A percentile compares a stretch with the other conserved stretches of the same genome.
These are phyloP conservation scores for Mycosphaerelloides madeirae DNA, from an alignment of 2,329 filamentous ascomycete species.

Conservation along the genomic window DNA sequence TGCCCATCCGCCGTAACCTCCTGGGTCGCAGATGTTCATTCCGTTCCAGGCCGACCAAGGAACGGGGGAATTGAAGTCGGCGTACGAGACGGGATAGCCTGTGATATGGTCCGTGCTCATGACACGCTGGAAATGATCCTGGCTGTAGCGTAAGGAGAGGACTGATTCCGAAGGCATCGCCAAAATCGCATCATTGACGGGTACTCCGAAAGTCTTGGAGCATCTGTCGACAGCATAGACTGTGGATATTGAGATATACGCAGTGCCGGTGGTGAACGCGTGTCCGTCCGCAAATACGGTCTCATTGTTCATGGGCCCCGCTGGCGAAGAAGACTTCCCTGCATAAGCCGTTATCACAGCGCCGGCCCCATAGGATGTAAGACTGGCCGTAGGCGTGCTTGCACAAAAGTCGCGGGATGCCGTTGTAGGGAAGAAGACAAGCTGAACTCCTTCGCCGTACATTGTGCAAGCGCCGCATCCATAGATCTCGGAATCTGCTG, in stretches of 20 bases:
- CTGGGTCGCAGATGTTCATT: slow-evolving; percentile 17
- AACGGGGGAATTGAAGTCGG: slow-evolving; percentile 27
- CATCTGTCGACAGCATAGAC: slow-evolving; percentile 28
- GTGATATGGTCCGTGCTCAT: slow-evolving; percentile 21
- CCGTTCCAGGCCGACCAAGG: slow-evolving; percentile 29
- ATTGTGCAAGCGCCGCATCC: slow-evolving; percentile 31
- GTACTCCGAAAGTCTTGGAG: slow-evolving; percentile 16
- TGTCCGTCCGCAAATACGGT: slow-evolving; percentile 21
- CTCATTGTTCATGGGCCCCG: slow-evolving; percentile 1
- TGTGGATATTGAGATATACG: slow-evolving; percentile 28
- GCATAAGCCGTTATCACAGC: slow-evolving; percentile 25
- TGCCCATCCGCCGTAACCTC: slow-evolving; percentile 5
- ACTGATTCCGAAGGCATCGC: slow-evolving; percentile 28
- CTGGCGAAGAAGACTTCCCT: slow-evolving; percentile 13
- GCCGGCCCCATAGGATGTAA: slow-evolving; percentile 22
- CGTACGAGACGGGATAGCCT: slow-evolving; percentile 28
- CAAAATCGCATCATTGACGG: slow-evolving; percentile 23
- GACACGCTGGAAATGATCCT: slow-evolving; percentile 25
- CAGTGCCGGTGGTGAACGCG: slow-evolving; percentile 28
- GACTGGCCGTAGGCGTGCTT: slow-evolving; percentile 20
- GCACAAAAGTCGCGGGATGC: slow-evolving; percentile 27
- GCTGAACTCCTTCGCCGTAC: slow-evolving; percentile 26
- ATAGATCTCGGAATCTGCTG: slow-evolving; percentile 15
- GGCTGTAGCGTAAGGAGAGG: slow-evolving; percentile 27
- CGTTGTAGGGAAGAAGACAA: slow-evolving; percentile 29